Evolutionary conservation across 163 green algal genomes (phyloP), one percentile per base, ranked within the genome.

Genomic region (Chloromonas sp.): DNA sequence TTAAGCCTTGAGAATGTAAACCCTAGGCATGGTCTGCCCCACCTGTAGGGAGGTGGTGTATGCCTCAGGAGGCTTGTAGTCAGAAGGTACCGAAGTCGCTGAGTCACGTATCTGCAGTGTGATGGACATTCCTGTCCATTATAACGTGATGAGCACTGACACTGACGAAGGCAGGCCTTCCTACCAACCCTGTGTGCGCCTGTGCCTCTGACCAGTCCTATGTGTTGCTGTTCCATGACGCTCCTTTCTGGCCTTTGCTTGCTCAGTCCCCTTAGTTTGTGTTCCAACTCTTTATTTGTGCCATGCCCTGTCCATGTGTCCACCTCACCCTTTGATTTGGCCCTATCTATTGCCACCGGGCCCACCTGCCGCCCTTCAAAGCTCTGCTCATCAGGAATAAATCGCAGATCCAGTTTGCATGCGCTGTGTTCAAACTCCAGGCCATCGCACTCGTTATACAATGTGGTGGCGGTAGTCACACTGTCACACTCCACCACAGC

Each of bases 391-490:
- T 98, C 94, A 3, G 95, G 94, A 57, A 99, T 91, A 90, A 97
- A 99, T 14, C 97, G 93, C 80, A 99, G 90, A 91, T 99, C 97
- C 71, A 99, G 93, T 89, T 95, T 97, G 90, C 94, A 96, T 3
- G 94, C 92, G 3, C 87, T 93, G 79, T 84, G 88, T 87, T 98
- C 92, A 86, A 97, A 97, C 90, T 98, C 95, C 59, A 96, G 79
- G 13, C 95, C 95, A 79, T 98, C 95, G 81, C 94, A 97, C 84
- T 96, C 93, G 2, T 89, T 84, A 74, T 98, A 98, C 14, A 98
- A 60, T 15, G 84, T 79, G 36, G 87, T 88, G 36, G 95, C 95
- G 0, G 93, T 94, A n/a, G 80, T 83, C 11, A 91, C 86, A 61
- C 88, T 92, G 87, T 96, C 92, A 86, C 93, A 99, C 86, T 96